Base-by-base conservation (phyloP, 2,329 filamentous ascomycete genomes). In the Calonectria montana region DNA sequence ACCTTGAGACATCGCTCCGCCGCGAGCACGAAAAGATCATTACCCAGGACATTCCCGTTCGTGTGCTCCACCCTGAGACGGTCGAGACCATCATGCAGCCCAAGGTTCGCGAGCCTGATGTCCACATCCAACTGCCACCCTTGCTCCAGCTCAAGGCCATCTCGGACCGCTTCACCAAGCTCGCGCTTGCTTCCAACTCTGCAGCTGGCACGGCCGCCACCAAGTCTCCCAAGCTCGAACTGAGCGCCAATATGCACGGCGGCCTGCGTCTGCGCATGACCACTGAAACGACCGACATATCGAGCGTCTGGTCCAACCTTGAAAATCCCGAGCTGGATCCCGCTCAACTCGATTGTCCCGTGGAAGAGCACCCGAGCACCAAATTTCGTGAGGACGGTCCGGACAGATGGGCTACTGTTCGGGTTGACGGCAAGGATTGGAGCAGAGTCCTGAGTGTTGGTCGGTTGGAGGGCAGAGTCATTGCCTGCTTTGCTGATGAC, bases 51-150 rank as follows among this genome's bases (percentile, higher is more conserved):
- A 94, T 99, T 45, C 97, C 97, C n/a, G 93, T 98, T 50, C 93
- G 96, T 21, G 95, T 99, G 1, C 89, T 99, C 12, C 92, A 94
- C 70, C 92, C 94, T 2, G 91, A 93, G 65, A 93, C 91, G 0
- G 95, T 98, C n/a, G 94, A 97, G 79, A 94, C 92, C n/a, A 92
- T 98, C 73, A 95, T 97, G 85, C 96, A 99, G 85, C 97, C 97
- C 16, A 92, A 92, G 72, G 95, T 96, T 71, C 92, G 94, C 71
- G 95, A 98, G 78, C 95, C 96, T 45, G 97, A 98, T 79, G 96
- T 98, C 3, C 94, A 98, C 84, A 97, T 99, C 80, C 92, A 95
- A 66, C 88, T 99, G 4, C 97, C 97, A 0, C 93, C 94, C 6
- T 86, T 99, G 5, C 87, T 95, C 48, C 96, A 98, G 80, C 88